Evolutionary conservation across 805 yeast species (phyloP), one percentile per base, ranked within the genome.

Genomic region (Teunomyces panamensis): DNA sequence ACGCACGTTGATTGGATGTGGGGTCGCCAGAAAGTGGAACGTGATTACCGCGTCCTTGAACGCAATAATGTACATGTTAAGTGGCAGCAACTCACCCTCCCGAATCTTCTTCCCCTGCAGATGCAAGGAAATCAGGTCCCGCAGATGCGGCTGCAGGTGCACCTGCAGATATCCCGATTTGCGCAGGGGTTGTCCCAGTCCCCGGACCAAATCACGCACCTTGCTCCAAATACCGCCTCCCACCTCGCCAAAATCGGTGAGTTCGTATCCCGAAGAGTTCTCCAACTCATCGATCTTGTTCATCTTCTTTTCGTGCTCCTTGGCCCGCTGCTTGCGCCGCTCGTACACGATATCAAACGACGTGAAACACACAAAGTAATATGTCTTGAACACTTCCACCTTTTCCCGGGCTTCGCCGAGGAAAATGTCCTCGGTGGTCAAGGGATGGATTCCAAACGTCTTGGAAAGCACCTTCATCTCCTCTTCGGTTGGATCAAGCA

Each of bases 1-100:
- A 56, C 99, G 80, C 29, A 94, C 99, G 60, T 94, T 94, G 43
- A 90, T 87, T 0, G 98, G 96, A 65, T 94, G 99, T 2, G 97
- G 96, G 0, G 97, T 89, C 9, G 97, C 92, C 8, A 89, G 84
- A 66, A 89, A 89, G 68, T 94, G 99, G 70, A 94, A 90, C 0
- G 97, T 90, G 33, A 94, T 69, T 4, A 94, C 96, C 14, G 96
- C 98, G 49, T 89, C 85, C 50, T 84, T 81, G 71, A 92, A 94
- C 7, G 94, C 97, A 54, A 92, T 83, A 57, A 91, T 86, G 65
- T 94, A 94, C 79, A 94, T 90, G 59, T 91, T 90, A 57, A 94
- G 75, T 0, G 99, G 97, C 54, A 84, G 87, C 46, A 94, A 73
- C 59, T 87, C 95, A 36, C 81, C 73, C 39, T 69, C 74, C 44